phyloP scores from a whole-genome alignment of 2,329 filamentous ascomycete species.

The Penicillium expansum region DNA sequence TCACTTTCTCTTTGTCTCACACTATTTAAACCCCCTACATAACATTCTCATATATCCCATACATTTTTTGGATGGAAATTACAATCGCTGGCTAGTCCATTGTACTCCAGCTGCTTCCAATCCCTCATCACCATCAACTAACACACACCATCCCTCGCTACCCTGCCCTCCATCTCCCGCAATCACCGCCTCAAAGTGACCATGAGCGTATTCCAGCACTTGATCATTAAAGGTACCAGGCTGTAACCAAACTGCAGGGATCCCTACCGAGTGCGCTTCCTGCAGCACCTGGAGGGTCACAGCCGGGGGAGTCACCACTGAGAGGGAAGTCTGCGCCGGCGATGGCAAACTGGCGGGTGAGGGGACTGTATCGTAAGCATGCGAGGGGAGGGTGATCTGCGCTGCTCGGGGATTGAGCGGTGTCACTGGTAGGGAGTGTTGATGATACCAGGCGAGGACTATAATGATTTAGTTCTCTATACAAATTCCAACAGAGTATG shows the following conservation, averaged over 20 bases:
- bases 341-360: conserved; percentile 64
- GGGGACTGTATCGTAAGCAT: conserved; percentile 62
- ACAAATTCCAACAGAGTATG: background rate
- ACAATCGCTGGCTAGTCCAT: conserved; percentile 45
- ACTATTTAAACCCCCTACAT: conserved; percentile 5
- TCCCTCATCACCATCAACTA: conserved; percentile 72
- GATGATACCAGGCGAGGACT: conserved; percentile 90
- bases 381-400: conserved; percentile 60
- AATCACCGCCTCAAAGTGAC: conserved; percentile 67
- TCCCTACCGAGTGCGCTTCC: conserved; percentile 71
- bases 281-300: conserved; percentile 71
- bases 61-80: background rate
- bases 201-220: conserved; percentile 66
- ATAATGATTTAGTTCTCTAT: conserved; percentile 14
- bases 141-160: conserved; percentile 78
- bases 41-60: background rate
- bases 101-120: conserved; percentile 57
- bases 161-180: conserved; percentile 65
- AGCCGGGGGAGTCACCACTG: conserved; percentile 80
- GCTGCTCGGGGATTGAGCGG: conserved; percentile 76
- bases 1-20: background rate
- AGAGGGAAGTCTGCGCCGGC: conserved; percentile 70
- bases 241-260: conserved; percentile 82
- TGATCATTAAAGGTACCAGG: conserved; percentile 82
- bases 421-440: conserved; percentile 70